Conservation (phyloP, 163 green algal species). For the Smithsoniella earleae region DNA sequence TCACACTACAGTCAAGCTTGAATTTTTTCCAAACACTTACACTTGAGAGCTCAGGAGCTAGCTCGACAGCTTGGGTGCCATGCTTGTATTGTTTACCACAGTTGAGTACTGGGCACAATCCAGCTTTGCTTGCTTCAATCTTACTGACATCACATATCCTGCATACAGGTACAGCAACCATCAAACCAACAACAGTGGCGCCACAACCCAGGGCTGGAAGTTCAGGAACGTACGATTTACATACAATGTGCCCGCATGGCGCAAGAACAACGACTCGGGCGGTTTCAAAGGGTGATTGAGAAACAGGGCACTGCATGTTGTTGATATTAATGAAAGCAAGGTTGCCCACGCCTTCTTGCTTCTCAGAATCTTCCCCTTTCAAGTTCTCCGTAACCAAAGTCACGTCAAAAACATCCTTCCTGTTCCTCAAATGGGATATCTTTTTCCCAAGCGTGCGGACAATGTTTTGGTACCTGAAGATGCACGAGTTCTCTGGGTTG, state of each 20-base stretch:
- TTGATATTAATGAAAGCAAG: background rate
- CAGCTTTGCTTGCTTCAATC: too few species aligned
- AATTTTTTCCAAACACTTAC: too few species aligned
- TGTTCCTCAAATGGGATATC: background rate
- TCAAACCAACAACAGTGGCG: too few species aligned
- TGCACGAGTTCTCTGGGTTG: background rate
- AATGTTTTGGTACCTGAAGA: slow-evolving; percentile 26
- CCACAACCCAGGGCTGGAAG: too few species aligned
- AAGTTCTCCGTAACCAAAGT: background rate
- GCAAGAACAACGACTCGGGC: background rate
- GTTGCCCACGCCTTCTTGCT: background rate
- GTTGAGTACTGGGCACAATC: too few species aligned
- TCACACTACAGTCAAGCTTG: too few species aligned
- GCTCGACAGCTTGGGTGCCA: too few species aligned
- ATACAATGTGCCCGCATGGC: slow-evolving; percentile 5
- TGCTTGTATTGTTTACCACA: too few species aligned
- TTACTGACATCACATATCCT: too few species aligned
- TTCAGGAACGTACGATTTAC: background rate
- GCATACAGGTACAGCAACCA: too few species aligned
- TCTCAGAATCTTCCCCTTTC: background rate
- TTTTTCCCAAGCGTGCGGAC: background rate
- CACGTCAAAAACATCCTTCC: slow-evolving; percentile 12
- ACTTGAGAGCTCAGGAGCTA: too few species aligned
- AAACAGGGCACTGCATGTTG: slow-evolving; percentile 15
- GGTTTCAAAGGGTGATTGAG: background rate